Percentiles rank a stretch among this genome's conserved stretches.
phyloP scores from a whole-genome alignment of 768 basidiomycete species.

The Cystofilobasidium capitatum region DNA sequence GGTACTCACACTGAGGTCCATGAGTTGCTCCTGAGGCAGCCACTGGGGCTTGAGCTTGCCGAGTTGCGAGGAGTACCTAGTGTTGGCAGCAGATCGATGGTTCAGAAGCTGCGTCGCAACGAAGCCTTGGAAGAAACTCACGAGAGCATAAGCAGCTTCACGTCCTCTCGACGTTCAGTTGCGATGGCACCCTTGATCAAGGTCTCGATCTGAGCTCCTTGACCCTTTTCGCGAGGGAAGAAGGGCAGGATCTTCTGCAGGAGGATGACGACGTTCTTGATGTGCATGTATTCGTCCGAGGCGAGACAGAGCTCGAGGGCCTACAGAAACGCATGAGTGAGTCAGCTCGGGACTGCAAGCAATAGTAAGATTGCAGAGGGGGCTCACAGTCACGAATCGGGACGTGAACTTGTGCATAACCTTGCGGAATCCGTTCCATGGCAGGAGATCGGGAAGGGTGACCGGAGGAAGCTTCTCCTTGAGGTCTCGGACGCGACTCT shows the following conservation, averaged over 20 bases:
- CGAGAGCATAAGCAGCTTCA: slow-evolving; percentile 36
- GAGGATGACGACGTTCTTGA: slow-evolving; percentile 91
- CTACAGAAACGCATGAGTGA: slow-evolving; percentile 42
- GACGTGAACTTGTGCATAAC: slow-evolving; percentile 76
- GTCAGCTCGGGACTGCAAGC: background rate
- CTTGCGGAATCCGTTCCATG: slow-evolving; percentile 60
- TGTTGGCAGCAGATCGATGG: background rate
- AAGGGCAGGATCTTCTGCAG: slow-evolving; percentile 81
- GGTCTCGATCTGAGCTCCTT: slow-evolving; percentile 44
- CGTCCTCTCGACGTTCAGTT: slow-evolving; percentile 55
- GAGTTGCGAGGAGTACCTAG: slow-evolving; percentile 21
- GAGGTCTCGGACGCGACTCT: slow-evolving; percentile 45
- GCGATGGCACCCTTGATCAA: slow-evolving; percentile 60
- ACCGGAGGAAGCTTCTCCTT: slow-evolving; percentile 41
- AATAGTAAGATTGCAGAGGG: background rate
- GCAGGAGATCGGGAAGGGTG: slow-evolving; percentile 49
- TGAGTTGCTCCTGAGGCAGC: slow-evolving; percentile 21
- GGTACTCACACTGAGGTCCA: background rate
- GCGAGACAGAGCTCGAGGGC: slow-evolving; percentile 69
- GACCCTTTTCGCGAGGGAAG: slow-evolving; percentile 63
- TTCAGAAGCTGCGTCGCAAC: background rate
- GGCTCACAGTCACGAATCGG: slow-evolving; percentile 56
- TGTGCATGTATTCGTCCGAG: slow-evolving; percentile 89
- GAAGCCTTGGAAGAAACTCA: slow-evolving; percentile 17
- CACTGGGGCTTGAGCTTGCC: slow-evolving; percentile 25